phyloP scores from a whole-genome alignment of 73 alveolate species.

The Paramecium tetraurelia region DNA sequence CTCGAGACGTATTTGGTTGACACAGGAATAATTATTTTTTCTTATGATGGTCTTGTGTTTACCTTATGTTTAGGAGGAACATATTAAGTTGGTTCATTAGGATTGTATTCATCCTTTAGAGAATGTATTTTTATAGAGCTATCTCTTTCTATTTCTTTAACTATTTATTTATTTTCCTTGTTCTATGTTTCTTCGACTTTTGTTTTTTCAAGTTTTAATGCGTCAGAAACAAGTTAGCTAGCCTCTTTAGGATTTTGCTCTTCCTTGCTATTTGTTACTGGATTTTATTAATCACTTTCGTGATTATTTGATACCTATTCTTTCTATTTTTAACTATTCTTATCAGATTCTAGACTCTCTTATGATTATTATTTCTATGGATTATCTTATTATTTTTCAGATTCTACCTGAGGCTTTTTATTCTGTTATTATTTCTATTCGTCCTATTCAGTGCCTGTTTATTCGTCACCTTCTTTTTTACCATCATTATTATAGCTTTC shows the following conservation, averaged over 20 bases:
- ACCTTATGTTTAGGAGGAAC: background rate
- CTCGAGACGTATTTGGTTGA: background rate
- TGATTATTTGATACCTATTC: background rate
- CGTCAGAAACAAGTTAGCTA: background rate
- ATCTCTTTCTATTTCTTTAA: background rate
- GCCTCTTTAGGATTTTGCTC: background rate
- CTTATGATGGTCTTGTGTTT: background rate
- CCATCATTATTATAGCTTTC: background rate
- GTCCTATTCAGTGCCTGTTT: background rate
- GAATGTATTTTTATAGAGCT: background rate
- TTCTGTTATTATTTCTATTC: background rate
- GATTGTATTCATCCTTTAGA: background rate
- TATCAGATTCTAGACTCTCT: background rate
- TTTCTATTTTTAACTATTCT: background rate
- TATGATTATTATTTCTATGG: background rate
- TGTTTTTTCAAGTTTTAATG: background rate
- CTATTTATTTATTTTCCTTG: background rate
- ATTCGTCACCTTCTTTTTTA: background rate
- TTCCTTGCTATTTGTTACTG: background rate
- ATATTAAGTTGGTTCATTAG: conserved; percentile 1
- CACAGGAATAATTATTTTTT: background rate
- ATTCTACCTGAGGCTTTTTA: background rate
- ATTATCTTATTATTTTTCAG: background rate
- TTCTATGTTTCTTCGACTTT: background rate
- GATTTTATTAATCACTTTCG: too few species aligned